Base-by-base conservation (phyloP, 2,329 filamentous ascomycete species). In the Sclerotinia borealis region DNA sequence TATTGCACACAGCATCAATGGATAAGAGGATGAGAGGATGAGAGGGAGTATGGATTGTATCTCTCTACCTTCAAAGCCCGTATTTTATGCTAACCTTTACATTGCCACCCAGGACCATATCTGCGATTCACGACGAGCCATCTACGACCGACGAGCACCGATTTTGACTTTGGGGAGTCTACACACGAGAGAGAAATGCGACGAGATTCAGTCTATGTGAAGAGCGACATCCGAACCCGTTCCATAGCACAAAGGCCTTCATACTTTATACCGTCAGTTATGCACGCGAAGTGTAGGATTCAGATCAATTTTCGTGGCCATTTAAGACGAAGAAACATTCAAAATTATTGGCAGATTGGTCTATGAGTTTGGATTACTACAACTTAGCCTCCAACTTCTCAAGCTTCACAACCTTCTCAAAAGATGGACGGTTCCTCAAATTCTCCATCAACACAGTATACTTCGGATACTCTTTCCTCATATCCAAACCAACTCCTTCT, bases 391-490 rank as follows among this genome's bases (percentile, higher is more conserved):
- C 29, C 19, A 31, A 36, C 49, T 36, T 36, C 36, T 51, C 49
- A n/a, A 51, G 49, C 31, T 36, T n/a, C 7, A 51, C 8, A 36
- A 36, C 49, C n/a, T 36, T 36, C 31, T 36, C 19, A 25, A 58
- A 19, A 58, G 54, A 41, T 25, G 54, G 39, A 1, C 39, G 54
- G 27, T 50, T 49, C n/a, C 64, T 43, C 43, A 69, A 36, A 19
- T 66, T 64, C n/a, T 49, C 51, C 19, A 71, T 62, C 55, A 71
- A 62, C n/a, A 13, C 39, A 1, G 63, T 60, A 39, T 66, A 70
- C 34, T 63, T 67, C 1, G 66, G 66, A 52, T 68, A 70, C n/a
- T 41, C 61, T 27, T 61, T 63, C 43, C 64, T 55, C 70, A 73
- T 71, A 11, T 68, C 64, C 47, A 71, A 31, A 10, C 60, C 67